phyloP scores from a whole-genome alignment of 129 eudicot genomes.

The Centella asiatica region DNA sequence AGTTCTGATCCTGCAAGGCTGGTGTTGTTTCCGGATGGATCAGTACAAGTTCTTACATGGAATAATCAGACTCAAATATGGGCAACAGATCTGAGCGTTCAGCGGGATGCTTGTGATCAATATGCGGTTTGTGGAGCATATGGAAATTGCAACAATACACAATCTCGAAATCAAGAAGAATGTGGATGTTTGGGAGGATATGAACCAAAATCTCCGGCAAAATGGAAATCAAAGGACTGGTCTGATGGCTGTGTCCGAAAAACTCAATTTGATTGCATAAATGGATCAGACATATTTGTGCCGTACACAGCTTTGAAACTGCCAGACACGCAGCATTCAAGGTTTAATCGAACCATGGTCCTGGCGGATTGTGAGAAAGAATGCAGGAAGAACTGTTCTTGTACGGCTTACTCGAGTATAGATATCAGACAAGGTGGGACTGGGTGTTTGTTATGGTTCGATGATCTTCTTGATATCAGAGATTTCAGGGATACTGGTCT shows the following conservation, averaged over 20 bases:
- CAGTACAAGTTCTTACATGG: constrained; percentile 6
- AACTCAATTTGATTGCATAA: constrained; percentile 17
- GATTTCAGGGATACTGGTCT: constrained; percentile 15
- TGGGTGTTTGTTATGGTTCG: constrained; percentile 50
- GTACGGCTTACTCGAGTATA: constrained; percentile 29
- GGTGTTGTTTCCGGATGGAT: constrained; percentile 8
- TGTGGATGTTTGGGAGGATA: constrained; percentile 39
- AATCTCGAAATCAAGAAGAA: constrained; percentile 4
- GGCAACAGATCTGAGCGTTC: not conserved
- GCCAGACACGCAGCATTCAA: constrained; percentile 26
- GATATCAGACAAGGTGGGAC: constrained; percentile 22
- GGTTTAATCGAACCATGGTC: constrained; percentile 24
- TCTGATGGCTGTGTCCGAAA: constrained; percentile 32
- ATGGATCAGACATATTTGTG: constrained; percentile 29
- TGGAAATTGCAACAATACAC: constrained; percentile 27
- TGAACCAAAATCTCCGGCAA: constrained; percentile 21
- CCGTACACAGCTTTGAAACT: constrained; percentile 18
- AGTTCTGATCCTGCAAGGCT: constrained; percentile 10
- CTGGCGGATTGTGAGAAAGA: constrained; percentile 25
- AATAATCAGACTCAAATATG: not conserved
- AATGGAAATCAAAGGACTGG: constrained; percentile 34
- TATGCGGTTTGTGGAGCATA: constrained; percentile 30
- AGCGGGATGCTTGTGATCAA: constrained; percentile 18
- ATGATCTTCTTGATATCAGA: constrained; percentile 28
- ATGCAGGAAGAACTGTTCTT: constrained; percentile 38